Evolutionary conservation across 371 early-diverging fungal genomes (phyloP), one percentile per base, ranked within the genome.

Genomic region (Apophysomyces ossiformis): DNA sequence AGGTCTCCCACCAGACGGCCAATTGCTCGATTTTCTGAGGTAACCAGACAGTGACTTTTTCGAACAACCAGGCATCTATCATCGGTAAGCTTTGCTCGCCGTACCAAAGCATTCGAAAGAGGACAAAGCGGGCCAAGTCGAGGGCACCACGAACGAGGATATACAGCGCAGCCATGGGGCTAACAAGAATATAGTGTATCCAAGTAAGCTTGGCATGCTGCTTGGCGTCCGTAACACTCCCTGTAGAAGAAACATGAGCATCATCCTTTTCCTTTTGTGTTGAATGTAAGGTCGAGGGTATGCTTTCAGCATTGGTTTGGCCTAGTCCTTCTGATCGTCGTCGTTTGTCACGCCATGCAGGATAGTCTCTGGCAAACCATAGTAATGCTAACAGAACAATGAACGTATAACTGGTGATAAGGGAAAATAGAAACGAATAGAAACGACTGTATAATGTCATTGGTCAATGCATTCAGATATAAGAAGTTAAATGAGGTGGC

Each of bases 41-140:
- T 15, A 81, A 4, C 37, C 68, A 64, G 0, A 71, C 66, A 0
- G 78, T 81, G 8, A 71, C 69, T 5, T 58, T 72, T 8, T 77
- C 70, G 59, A 72, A 81, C 2, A 81, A 59, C 78, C 78, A 81
- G 16, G 75, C 74, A 60, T 81, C 81, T 0, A 81, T 37, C 16
- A 65, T 37, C 0, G 81, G 81, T 5, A 71, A 61, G 0, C 67
- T 37, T 61, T 59, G 47, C 32, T 81, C 81, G 43, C 65, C 36
- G 2, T 21, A 58, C 76, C 76, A 77, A 0, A 81, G 35, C 3
- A 39, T 26, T 13, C 57, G 67, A 35, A 68, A 78, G 1, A 78
- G 15, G n/a, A 57, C 57, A 36, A 57, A 59, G 12, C 72, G 65
- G 2, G 71, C 15, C 9, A 63, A 54, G 37, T 78, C 75, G 1